Evolutionary conservation across 441 rosid genomes (phyloP).

Genomic region (Euphorbia corollata): DNA sequence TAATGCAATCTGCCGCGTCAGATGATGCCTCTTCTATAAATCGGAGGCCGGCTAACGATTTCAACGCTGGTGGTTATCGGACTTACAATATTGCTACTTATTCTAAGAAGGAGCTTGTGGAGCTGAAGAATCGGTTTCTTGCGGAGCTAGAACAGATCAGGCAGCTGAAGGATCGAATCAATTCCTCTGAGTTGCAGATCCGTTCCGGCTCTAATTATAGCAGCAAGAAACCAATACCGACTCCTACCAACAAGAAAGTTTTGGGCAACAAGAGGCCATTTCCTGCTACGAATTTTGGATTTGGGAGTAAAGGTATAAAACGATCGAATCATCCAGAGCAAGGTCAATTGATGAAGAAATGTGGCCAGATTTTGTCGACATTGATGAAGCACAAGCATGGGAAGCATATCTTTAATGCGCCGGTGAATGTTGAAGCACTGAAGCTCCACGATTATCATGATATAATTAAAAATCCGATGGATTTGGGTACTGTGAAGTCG

Average conservation of each 20-base stretch:
- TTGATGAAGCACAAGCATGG: constrained; percentile 32
- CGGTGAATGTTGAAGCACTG: constrained; percentile 62
- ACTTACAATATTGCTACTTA: constrained; percentile 29
- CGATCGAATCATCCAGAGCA: too few species aligned
- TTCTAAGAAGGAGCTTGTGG: constrained; percentile 48
- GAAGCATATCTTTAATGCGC: constrained; percentile 46
- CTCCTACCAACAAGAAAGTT: constrained; percentile 28
- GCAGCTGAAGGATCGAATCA: constrained; percentile 36
- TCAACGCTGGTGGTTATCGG: constrained; percentile 28
- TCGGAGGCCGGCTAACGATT: constrained; percentile 24
- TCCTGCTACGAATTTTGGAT: too few species aligned
- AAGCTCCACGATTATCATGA: constrained; percentile 64
- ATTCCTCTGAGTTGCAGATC: constrained; percentile 31
- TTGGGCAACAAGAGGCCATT: neutral
- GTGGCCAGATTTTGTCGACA: too few species aligned
- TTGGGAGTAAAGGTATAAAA: too few species aligned
- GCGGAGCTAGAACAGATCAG: constrained; percentile 40
- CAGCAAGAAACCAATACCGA: constrained; percentile 23
- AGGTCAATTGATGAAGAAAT: too few species aligned
- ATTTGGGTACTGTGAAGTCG: constrained; percentile 73
- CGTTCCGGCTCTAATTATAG: constrained; percentile 30
- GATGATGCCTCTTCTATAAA: constrained; percentile 54
- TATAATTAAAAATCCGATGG: constrained; percentile 74
- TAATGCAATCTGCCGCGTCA: constrained; percentile 40
- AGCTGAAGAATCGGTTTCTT: constrained; percentile 50